Base-by-base conservation (phyloP, 73 alveolate species). In the Durusdinium trenchii region DNA sequence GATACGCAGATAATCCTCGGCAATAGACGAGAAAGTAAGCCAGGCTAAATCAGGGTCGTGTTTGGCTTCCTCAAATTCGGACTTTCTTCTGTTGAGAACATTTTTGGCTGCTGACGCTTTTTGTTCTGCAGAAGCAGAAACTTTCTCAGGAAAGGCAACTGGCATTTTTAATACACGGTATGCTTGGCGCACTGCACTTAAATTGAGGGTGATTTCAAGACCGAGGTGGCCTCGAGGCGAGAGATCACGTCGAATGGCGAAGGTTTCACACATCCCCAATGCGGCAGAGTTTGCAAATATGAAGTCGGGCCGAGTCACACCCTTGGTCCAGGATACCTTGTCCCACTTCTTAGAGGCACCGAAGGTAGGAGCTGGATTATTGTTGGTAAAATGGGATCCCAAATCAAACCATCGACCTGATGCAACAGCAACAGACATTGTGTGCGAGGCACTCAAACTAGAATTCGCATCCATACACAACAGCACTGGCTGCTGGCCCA, bases 231-330 rank as follows among this genome's bases (percentile, higher is more conserved):
- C 89, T 75, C 54, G 10, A 10, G 52, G 54, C 47, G 43, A 43
- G 12, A 78, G 28, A 23, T 43, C 54, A 3, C 89, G 60, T 2
- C 7, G 3, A 23, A 78, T 26, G 64, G 14, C 42, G 38, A 78
- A 78, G 62, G 50, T 20, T 42, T 42, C 38, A 43, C 89, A 78
- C 28, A 78, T 7, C 36, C 42, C n/a, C 14, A 78, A 45, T 4
- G 89, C 89, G 3, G 62, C 45, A 12, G 60, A 40, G 38, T 78
- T 78, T 36, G 47, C 62, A 3, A 78, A 42, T 14, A 78, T 62
- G 35, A 40, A 78, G 62, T 78, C 89, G 6, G 89, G 89, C 18
- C 89, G 60, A 7, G 89, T 78, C n/a, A 47, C 62, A 30, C 54
- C 79, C 30, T 9, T 9, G 79, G 45, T 42, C 20, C 43, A 64